Conservation (phyloP, 352 stramenopile genomes). For the Pythium sp. region DNA sequence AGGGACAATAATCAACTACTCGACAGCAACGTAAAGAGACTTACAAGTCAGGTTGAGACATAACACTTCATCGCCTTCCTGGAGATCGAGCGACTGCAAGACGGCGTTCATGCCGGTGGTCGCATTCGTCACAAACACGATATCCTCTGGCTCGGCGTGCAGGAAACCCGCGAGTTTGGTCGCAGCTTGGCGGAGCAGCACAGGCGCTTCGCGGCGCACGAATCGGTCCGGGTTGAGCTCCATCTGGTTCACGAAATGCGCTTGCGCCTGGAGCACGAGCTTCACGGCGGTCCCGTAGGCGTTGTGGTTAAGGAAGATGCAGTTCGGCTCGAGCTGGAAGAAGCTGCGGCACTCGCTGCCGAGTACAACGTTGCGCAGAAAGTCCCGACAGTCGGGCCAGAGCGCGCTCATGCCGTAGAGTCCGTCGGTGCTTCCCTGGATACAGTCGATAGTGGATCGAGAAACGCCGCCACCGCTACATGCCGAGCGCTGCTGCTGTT, state of each 20-base stretch:
- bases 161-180: constrained; percentile 66
- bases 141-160: constrained; percentile 66
- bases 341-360: constrained; percentile 66
- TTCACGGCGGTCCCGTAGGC: constrained; percentile 73
- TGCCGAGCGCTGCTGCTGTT: constrained; percentile 12
- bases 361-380: constrained; percentile 56
- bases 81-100: constrained; percentile 79
- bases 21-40: constrained; percentile 12
- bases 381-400: constrained; percentile 59
- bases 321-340: constrained; percentile 80
- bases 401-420: constrained; percentile 65
- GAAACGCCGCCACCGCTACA: neutral
- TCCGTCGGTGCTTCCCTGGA: neutral
- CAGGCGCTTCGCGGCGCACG: constrained; percentile 61
- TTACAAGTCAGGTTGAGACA: constrained; percentile 87
- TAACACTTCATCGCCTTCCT: constrained; percentile 86
- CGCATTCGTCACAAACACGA: constrained; percentile 86
- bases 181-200: constrained; percentile 61
- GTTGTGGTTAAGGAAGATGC: constrained; percentile 83
- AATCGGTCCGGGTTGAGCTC: constrained; percentile 86
- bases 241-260: constrained; percentile 87
- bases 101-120: constrained; percentile 85
- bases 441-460: neutral
- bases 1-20: constrained; percentile 8
- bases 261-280: constrained; percentile 77